Conservation (phyloP, 23 red algal genomes). For the Gracilariopsis chorda region DNA sequence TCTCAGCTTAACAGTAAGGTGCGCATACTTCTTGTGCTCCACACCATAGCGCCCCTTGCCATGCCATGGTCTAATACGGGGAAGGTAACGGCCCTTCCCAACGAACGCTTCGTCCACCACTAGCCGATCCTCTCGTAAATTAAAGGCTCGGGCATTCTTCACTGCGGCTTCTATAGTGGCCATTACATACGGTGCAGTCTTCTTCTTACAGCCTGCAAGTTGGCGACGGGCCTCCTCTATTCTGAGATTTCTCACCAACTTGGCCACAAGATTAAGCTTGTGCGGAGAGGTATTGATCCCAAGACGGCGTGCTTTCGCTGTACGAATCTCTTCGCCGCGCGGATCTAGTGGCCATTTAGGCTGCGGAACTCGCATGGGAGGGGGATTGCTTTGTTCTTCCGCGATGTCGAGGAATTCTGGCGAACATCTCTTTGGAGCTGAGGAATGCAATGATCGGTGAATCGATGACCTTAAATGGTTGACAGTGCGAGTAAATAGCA, state of each 20-base stretch:
- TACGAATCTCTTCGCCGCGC: constrained; percentile 39
- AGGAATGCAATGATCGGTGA: background rate
- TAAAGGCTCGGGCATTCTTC: constrained; percentile 14
- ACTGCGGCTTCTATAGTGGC: constrained; percentile 52
- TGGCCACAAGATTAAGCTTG: constrained; percentile 73
- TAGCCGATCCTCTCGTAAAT: constrained; percentile 47
- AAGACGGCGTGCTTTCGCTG: constrained; percentile 40
- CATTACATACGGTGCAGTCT: constrained; percentile 12
- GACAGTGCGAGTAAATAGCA: too few species aligned
- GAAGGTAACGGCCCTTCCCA: constrained; percentile 53
- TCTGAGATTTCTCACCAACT: constrained; percentile 49
- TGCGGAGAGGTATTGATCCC: constrained; percentile 54
- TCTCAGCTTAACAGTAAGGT: constrained; percentile 45
- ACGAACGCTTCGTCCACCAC: constrained; percentile 52
- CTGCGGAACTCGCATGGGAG: background rate
- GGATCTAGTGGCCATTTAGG: constrained; percentile 29
- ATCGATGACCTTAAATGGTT: too few species aligned
- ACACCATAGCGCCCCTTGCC: constrained; percentile 74
- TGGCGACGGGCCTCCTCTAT: constrained; percentile 42
- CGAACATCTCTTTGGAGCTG: background rate
- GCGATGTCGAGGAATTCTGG: background rate
- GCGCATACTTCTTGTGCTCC: constrained; percentile 72
- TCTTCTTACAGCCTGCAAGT: constrained; percentile 55
- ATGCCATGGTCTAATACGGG: constrained; percentile 70
- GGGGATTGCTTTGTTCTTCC: background rate